Evolutionary conservation across 495 filamentous ascomycete species (phyloP).

Genomic region (Hyaloscypha hepaticicola): DNA sequence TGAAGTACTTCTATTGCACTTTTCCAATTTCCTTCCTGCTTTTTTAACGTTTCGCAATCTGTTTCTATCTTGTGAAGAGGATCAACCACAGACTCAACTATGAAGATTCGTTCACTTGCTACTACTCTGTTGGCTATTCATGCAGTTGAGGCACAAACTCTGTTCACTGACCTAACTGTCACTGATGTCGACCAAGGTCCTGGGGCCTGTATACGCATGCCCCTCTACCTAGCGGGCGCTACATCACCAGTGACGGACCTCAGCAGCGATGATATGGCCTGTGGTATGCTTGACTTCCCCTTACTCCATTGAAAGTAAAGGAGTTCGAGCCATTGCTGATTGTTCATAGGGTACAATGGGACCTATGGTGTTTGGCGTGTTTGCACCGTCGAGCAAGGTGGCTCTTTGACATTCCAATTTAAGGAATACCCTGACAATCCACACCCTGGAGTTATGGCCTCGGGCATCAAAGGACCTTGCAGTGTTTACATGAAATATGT

Average conservation of each 20-base stretch:
- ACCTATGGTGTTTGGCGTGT: conserved; percentile 52
- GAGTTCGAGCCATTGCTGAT: neutral
- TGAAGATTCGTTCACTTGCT: conserved; percentile 12
- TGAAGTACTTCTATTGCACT: neutral
- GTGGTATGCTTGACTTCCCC: conserved; percentile 50
- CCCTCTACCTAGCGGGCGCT: conserved; percentile 43
- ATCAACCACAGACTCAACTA: neutral
- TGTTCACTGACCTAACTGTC: conserved; percentile 65
- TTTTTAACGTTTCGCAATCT: neutral
- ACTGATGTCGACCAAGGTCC: conserved; percentile 60
- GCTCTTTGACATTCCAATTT: conserved; percentile 53
- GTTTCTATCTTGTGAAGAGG: neutral
- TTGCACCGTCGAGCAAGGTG: conserved; percentile 50
- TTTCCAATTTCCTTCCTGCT: neutral
- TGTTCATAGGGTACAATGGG: conserved; percentile 54
- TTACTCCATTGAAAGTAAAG: neutral
- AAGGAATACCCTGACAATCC: conserved; percentile 61
- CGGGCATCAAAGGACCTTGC: conserved; percentile 66
- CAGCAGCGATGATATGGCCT: conserved; percentile 63
- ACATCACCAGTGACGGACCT: conserved; percentile 56
- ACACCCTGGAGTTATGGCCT: conserved; percentile 55
- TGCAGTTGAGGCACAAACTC: conserved; percentile 56
- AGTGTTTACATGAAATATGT: conserved; percentile 71
- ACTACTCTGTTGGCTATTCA: conserved; percentile 7
- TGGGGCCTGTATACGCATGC: conserved; percentile 69